Evolutionary conservation across 768 basidiomycete genomes (phyloP), one percentile per base, ranked within the genome.

Genomic region (Symmetrospora coprosmae): DNA sequence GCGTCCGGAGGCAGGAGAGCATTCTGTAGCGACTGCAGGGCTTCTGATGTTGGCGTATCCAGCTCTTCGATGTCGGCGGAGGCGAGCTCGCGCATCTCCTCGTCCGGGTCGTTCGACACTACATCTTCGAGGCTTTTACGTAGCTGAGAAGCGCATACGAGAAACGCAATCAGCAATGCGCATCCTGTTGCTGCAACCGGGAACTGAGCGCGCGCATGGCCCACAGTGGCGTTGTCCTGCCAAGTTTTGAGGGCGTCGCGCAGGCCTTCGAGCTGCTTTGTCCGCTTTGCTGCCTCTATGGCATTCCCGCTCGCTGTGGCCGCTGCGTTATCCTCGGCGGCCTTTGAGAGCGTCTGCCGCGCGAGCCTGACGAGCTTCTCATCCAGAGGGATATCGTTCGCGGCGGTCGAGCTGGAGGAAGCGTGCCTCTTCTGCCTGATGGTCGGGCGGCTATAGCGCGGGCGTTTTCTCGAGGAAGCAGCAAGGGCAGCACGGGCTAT

Each of bases 1-100:
- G 52, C 21, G 0, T 66, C 38, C 3, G 61, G 31, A 1, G 67
- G 64, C 8, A 66, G 21, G 56, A 68, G 50, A 34, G 41, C 28
- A 5, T 37, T n/a, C 37, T 52, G 39, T 16, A 68, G 64, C 27
- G 31, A 31, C 21, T 21, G 11, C 19, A 41, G 25, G 17, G 59
- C 51, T 50, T 60, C 47, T n/a, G 37, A 39, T 39, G 37, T n/a
- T 39, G 37, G 13, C 3, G 23, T 31, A 16, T 52, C 33, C 28
- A 31, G 46, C 31, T 46, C 25, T 19, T 61, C 48, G 13, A 27
- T 34, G 50, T 69, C 68, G 17, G 48, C 23, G 1, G 21, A n/a
- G 0, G 87, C 88, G 58, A 94, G 76, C 7, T 78, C 71, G 4
- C 83, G 83, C 78, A 96, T 83, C 2, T 78, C 74, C 1, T 81